These are phyloP conservation scores for Globisporangium spiculum DNA, from an alignment of 352 stramenopile genomes.

Conservation along the genomic window DNA sequence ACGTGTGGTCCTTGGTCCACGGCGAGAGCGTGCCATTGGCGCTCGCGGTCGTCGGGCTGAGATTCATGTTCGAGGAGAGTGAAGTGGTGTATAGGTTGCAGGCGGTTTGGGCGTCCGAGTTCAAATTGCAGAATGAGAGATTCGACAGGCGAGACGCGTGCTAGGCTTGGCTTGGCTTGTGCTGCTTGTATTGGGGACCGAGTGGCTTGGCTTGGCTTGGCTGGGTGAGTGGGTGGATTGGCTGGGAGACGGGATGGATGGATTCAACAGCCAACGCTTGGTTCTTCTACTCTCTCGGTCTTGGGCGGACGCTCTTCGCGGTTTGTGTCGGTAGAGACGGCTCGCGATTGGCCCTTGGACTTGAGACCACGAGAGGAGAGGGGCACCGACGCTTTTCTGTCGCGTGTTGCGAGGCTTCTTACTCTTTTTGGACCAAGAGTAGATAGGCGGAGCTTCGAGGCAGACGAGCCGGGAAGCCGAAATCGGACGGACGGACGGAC, in stretches of 20 bases:
- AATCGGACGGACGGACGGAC: too few relatives aligned
- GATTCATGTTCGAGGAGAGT: slow-evolving; percentile 5
- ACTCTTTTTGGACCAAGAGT: too few relatives aligned
- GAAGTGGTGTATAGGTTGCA: not conserved
- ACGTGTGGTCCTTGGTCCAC: slow-evolving; percentile 75
- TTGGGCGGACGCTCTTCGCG: not conserved
- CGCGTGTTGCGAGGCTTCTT: too few relatives aligned
- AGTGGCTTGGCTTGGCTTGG: too few relatives aligned
- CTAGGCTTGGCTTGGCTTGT: not conserved
- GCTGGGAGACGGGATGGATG: slow-evolving; percentile 3
- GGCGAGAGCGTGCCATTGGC: slow-evolving; percentile 25
- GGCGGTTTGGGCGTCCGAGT: not conserved
- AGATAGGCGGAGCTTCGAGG: too few relatives aligned
- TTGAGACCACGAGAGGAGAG: not conserved
- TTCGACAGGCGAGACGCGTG: not conserved
- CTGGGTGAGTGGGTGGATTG: not conserved
- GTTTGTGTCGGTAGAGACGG: slow-evolving; percentile 6
- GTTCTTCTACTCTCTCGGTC: not conserved
- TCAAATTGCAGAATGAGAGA: slow-evolving; percentile 20
- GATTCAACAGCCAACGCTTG: not conserved
- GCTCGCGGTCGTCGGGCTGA: slow-evolving; percentile 34
- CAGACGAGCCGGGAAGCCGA: too few relatives aligned
- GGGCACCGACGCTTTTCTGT: not conserved
- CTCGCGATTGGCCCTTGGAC: not conserved
- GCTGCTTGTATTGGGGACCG: not conserved